Base-by-base conservation (phyloP, 768 basidiomycete species). In the Daedalea quercina region DNA sequence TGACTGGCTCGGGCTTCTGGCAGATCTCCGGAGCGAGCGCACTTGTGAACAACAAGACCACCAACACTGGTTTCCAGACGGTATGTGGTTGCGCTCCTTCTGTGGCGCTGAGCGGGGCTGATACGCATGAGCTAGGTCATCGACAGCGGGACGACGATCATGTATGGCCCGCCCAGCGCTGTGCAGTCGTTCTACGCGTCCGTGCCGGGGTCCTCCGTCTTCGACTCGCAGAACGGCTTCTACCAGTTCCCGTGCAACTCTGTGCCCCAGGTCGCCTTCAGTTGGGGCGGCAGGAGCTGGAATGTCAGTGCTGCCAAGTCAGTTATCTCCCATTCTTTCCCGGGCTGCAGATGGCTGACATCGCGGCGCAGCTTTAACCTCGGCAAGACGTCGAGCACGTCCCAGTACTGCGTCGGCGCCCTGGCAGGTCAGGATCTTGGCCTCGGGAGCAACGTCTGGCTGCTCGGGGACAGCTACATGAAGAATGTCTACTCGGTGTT, bases 71-170 rank as follows among this genome's bases (percentile, higher is more conserved):
- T 15, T 41, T 61, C 26, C 47, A 53, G 40, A 58, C 60, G 9
- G 55, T 47, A 22, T 17, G 46, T 19, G 24, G n/a, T 23, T 45
- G 24, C 9, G 8, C 20, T 45, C 9, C 20, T 11, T 25, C n/a
- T 45, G 15, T 45, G n/a, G 9, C 25, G 8, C 15, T 25, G 24
- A 23, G 17, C 15, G 7, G 8, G n/a, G 41, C 17, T 42, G 8
- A n/a, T 4, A 4, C 8, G 17, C 15, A n/a, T 49, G 19, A 25
- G 24, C 26, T 34, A 67, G 40, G 55, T 68, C 56, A 63, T 69
- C 42, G 66, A 65, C 52, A 58, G 53, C 55, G 65, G 67, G 22
- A 68, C 67, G 1, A 68, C 67, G n/a, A 58, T 68, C 46, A 60
- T 68, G 54, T 58, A 65, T 53, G 67, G 64, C 6, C 60, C 60